A percentile compares a stretch with the other conserved stretches of the same genome.
Conservation (phyloP, 108 stramenopile genomes). For the Fistulifera pelliculosa region DNA sequence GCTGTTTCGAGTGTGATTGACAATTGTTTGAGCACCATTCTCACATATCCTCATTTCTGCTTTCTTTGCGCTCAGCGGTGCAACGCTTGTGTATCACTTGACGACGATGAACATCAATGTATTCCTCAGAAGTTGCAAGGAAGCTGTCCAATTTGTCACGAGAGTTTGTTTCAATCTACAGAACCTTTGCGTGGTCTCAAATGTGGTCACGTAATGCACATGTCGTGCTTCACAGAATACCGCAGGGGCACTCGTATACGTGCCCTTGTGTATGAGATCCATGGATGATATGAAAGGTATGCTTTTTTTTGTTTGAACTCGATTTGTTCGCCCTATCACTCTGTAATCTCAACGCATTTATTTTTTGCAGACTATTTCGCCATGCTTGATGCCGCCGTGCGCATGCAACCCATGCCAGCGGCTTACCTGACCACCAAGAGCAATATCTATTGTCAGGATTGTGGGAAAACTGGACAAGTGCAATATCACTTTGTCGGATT, state of each 20-base stretch:
- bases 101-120: slow-evolving; percentile 76
- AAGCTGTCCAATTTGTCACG: slow-evolving; percentile 89
- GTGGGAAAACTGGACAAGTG: slow-evolving; percentile 64
- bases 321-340: no score
- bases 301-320: no score
- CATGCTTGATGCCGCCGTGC: slow-evolving; percentile 69
- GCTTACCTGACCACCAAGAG: slow-evolving; percentile 53
- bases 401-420: slow-evolving; percentile 84
- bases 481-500: slow-evolving; percentile 79
- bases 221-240: slow-evolving; percentile 78
- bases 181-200: slow-evolving; percentile 75
- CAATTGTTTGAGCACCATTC: no score
- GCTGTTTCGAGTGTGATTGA: no score
- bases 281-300: slow-evolving; percentile 73
- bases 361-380: slow-evolving; percentile 57
- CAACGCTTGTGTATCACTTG: slow-evolving; percentile 89
- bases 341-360: no score
- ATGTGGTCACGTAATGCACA: slow-evolving; percentile 95
- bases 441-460: slow-evolving; percentile 86
- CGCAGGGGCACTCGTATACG: slow-evolving; percentile 51
- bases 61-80: slow-evolving; percentile 41
- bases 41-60: no score
- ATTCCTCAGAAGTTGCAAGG: slow-evolving; percentile 89
- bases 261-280: slow-evolving; percentile 82
- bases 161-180: slow-evolving; percentile 82